phyloP scores from a whole-genome alignment of 768 basidiomycete genomes.

The Terana coerulea region DNA sequence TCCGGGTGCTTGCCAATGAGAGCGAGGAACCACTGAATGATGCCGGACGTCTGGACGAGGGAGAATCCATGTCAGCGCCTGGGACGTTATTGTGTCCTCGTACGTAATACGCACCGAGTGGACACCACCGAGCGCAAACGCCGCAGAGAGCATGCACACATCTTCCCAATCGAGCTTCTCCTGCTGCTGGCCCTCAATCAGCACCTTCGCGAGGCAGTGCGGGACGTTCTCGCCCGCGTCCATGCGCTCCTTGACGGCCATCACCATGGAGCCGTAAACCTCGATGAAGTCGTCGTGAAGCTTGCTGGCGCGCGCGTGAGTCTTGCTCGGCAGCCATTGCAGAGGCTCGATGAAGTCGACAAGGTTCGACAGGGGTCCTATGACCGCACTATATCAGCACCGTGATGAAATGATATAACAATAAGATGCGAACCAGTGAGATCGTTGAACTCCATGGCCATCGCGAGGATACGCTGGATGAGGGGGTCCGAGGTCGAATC shows the following conservation, averaged over 20 bases:
- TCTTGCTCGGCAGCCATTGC: conserved; percentile 36
- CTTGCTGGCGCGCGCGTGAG: conserved; percentile 34
- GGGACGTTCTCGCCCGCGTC: conserved; percentile 30
- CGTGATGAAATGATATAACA: not conserved
- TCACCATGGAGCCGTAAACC: conserved; percentile 32
- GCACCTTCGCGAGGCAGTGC: conserved; percentile 32
- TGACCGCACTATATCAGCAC: not conserved
- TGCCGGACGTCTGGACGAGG: conserved; percentile 28
- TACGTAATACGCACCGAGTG: conserved; percentile 27
- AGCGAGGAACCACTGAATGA: conserved; percentile 31
- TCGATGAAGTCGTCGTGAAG: conserved; percentile 22
- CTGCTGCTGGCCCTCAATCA: conserved; percentile 25
- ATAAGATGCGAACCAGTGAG: conserved; percentile 24
- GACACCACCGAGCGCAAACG: conserved; percentile 33
- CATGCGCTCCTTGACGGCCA: conserved; percentile 25
- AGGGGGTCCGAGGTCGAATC: conserved; percentile 35
- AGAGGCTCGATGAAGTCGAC: conserved; percentile 43
- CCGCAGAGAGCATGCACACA: conserved; percentile 30
- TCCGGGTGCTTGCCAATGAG: conserved; percentile 22
- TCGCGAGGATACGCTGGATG: conserved; percentile 31
- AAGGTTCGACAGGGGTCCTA: conserved; percentile 40
- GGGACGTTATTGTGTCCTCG: not conserved
- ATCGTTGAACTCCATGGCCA: conserved; percentile 43
- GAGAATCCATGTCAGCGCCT: not conserved
- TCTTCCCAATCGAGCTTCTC: conserved; percentile 31